phyloP scores from a whole-genome alignment of 129 eudicot genomes.

The Lonicera japonica region DNA sequence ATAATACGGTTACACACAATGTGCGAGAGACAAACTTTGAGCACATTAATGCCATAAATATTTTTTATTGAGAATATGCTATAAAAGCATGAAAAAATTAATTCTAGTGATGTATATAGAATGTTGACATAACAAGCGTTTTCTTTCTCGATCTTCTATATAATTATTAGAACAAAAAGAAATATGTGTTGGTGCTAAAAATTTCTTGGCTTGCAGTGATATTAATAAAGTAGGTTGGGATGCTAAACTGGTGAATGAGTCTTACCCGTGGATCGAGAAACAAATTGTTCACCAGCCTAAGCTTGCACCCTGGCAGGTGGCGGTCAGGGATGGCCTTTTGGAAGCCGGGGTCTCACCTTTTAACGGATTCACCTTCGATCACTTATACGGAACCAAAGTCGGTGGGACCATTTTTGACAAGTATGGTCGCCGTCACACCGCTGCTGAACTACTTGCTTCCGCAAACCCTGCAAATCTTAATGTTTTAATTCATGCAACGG shows the following conservation, averaged over 20 bases:
- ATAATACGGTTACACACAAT: too few species aligned
- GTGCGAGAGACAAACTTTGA: too few species aligned
- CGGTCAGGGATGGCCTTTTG: slow-evolving; percentile 67
- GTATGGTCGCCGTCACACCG: slow-evolving; percentile 78
- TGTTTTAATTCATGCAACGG: slow-evolving; percentile 75
- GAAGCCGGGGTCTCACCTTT: slow-evolving; percentile 72
- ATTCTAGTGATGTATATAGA: too few species aligned
- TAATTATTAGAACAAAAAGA: too few species aligned
- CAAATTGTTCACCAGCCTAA: slow-evolving; percentile 73
- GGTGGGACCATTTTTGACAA: slow-evolving; percentile 91
- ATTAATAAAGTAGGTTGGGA: slow-evolving; percentile 69
- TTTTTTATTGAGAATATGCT: too few species aligned
- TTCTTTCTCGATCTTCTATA: background rate
- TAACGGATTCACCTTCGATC: slow-evolving; percentile 92
- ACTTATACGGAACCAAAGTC: slow-evolving; percentile 79
- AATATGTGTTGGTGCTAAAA: background rate
- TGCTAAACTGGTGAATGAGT: slow-evolving; percentile 74
- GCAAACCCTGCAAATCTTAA: slow-evolving; percentile 47
- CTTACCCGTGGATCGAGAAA: slow-evolving; percentile 85
- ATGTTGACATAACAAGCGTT: too few species aligned
- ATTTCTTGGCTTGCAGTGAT: slow-evolving; percentile 33
- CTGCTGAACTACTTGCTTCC: slow-evolving; percentile 74
- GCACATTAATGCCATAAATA: too few species aligned
- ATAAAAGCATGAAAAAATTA: too few species aligned
- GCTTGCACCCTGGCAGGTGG: slow-evolving; percentile 65